Evolutionary conservation across 2,329 filamentous ascomycete genomes (phyloP).

Genomic region (Fusarium sp.): DNA sequence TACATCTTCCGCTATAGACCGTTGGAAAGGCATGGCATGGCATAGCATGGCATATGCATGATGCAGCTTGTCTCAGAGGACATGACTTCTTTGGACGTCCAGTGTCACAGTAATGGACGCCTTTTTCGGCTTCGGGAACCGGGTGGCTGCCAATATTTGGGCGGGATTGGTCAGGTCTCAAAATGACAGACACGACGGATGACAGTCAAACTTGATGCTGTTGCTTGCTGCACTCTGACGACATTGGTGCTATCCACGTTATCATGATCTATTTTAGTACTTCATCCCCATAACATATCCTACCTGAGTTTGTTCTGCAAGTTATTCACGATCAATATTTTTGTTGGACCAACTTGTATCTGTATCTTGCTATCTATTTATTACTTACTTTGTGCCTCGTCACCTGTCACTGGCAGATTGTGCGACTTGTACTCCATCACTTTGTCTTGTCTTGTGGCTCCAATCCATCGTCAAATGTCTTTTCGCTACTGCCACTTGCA

Average conservation of each 20-base stretch:
- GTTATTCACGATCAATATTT: constrained; percentile 11
- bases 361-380: not conserved
- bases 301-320: constrained; percentile 2
- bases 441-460: not conserved
- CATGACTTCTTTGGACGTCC: constrained; percentile 27
- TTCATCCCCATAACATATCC: constrained; percentile 6
- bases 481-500: constrained; percentile 21
- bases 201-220: constrained; percentile 23
- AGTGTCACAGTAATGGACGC: constrained; percentile 19
- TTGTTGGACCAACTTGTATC: not conserved
- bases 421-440: constrained; percentile 8
- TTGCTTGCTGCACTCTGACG: constrained; percentile 35
- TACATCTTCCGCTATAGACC: constrained; percentile 38
- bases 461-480: not conserved
- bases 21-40: constrained; percentile 10
- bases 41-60: constrained; percentile 4
- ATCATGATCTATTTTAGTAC: constrained; percentile 10
- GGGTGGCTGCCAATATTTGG: constrained; percentile 19
- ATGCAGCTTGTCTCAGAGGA: constrained; percentile 20
- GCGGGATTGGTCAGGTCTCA: constrained; percentile 35
- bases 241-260: constrained; percentile 17
- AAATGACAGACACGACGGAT: constrained; percentile 14
- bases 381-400: not conserved
- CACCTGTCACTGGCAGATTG: constrained; percentile 4
- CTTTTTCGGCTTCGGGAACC: constrained; percentile 31